Conservation (phyloP, 352 stramenopile species). For the Peronosclerospora sorghi region DNA sequence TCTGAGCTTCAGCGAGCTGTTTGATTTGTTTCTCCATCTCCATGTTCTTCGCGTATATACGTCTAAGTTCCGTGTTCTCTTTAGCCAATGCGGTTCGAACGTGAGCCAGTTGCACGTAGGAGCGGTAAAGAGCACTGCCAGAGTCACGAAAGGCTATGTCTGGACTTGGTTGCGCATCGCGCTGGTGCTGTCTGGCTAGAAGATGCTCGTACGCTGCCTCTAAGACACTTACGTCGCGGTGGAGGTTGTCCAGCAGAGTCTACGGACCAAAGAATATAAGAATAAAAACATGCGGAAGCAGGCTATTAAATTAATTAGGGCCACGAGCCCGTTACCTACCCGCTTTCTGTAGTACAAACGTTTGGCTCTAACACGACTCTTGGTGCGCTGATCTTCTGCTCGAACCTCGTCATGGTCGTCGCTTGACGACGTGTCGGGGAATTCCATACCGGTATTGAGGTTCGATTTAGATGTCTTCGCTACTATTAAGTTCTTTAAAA, state of each 20-base stretch:
- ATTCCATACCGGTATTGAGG: too few relatives aligned
- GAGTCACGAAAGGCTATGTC: neutral
- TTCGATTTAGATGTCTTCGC: too few relatives aligned
- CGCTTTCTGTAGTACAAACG: conserved; percentile 70
- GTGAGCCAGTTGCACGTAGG: conserved; percentile 45
- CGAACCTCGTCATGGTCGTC: too few relatives aligned
- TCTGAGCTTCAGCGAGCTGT: conserved; percentile 25
- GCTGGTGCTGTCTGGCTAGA: conserved; percentile 18
- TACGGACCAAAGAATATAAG: conserved; percentile 3
- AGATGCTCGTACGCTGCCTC: conserved; percentile 36
- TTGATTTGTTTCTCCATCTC: conserved; percentile 41
- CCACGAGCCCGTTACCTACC: conserved; percentile 12
- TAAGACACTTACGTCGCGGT: conserved; percentile 26
- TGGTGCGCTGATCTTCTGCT: conserved; percentile 24
- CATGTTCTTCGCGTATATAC: conserved; percentile 28
- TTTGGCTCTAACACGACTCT: conserved; percentile 55
- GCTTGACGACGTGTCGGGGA: too few relatives aligned
- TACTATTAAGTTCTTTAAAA: too few relatives aligned
- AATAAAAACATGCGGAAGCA: neutral
- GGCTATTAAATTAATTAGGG: neutral
- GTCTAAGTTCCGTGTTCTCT: conserved; percentile 48
- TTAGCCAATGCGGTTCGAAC: conserved; percentile 31
- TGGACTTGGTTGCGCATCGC: conserved; percentile 19
- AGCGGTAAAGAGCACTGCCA: conserved; percentile 8
- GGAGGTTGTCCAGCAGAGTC: conserved; percentile 52